Conservation (phyloP, 306 rosid species). For the Pachyrhizus erosus region DNA sequence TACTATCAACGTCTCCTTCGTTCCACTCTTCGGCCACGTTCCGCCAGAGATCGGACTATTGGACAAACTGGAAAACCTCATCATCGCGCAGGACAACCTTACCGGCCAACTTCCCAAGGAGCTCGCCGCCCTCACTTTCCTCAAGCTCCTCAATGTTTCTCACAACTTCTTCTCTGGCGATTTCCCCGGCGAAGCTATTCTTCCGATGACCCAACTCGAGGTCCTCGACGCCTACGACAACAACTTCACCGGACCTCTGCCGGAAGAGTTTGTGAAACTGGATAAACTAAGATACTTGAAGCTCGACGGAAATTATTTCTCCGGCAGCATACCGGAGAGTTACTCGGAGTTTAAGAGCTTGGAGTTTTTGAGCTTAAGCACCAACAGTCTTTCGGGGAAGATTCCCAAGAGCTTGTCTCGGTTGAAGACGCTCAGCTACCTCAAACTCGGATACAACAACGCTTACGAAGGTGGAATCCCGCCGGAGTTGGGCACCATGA, state of each 20-base stretch:
- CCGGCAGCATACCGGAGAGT: constrained; percentile 66
- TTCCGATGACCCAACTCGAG: constrained; percentile 59
- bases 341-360: constrained; percentile 71
- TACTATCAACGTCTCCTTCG: constrained; percentile 52
- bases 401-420: constrained; percentile 60
- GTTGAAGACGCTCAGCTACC: constrained; percentile 54
- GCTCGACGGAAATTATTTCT: constrained; percentile 72
- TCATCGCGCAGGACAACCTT: constrained; percentile 54
- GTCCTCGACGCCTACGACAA: constrained; percentile 74
- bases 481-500: constrained; percentile 63
- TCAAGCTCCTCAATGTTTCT: constrained; percentile 66
- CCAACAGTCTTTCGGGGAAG: constrained; percentile 56
- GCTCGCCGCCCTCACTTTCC: constrained; percentile 64
- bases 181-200: constrained; percentile 48
- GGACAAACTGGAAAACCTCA: constrained; percentile 58
- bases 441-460: constrained; percentile 68
- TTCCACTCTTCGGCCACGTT: constrained; percentile 57
- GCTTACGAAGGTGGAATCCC: constrained; percentile 75
- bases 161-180: constrained; percentile 57
- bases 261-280: constrained; percentile 54
- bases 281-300: constrained; percentile 55
- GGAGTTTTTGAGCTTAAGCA: constrained; percentile 56
- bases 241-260: constrained; percentile 60
- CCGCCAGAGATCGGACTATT: constrained; percentile 73
- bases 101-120: constrained; percentile 63